Evolutionary conservation across 257 asterid species (phyloP), one percentile per base, ranked within the genome.

Genomic region (Ocimum tenuiflorum): DNA sequence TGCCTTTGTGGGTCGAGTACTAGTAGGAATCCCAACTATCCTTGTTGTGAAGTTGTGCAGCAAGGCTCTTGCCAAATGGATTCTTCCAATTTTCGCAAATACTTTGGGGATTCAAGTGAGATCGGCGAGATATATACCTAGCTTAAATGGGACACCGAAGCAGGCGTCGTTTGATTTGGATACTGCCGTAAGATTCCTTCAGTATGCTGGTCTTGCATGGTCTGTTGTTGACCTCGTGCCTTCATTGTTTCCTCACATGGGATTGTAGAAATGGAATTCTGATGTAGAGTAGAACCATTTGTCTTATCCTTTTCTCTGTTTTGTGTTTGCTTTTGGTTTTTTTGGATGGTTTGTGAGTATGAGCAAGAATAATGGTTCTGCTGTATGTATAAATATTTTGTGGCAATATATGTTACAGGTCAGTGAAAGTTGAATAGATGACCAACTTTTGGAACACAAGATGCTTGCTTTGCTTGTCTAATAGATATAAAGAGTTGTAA

Each of bases 141-240:
- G 86, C 67, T 76, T 90, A 70, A 79, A 63, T 39, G 73, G 72
- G 42, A 23, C 78, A 76, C 80, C 91, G 47, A 73, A 63, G 39
- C 92, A 88, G 71, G 79, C 82, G 33, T 78, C 84, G 3, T 88
- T 83, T 55, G 96, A 94, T 62, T 86, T 94, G 27, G 97, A 90
- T 77, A 90, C 97, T 6, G 95, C 97, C 75, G 88, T 90, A 67
- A 86, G 97, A 84, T 87, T 94, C 73, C 60, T 94, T 70, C 99
- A 94, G 77, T 94, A 94, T 58, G 79, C 97, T 70, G 95, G 96
- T 60, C 95, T 90, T 66, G 96, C 96, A 9, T 94, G 97, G 96
- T 88, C 95, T 2, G 95, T 88, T 18, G 99, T 88, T 63, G 99
- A 88, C 76, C 97, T 86, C 53, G 99, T 90, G 76, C 97, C 99